A percentile compares a stretch with the other conserved stretches of the same genome.
Evolutionary conservation across 2,329 filamentous ascomycete species (phyloP).

Genomic region (Colletotrichum phormii): DNA sequence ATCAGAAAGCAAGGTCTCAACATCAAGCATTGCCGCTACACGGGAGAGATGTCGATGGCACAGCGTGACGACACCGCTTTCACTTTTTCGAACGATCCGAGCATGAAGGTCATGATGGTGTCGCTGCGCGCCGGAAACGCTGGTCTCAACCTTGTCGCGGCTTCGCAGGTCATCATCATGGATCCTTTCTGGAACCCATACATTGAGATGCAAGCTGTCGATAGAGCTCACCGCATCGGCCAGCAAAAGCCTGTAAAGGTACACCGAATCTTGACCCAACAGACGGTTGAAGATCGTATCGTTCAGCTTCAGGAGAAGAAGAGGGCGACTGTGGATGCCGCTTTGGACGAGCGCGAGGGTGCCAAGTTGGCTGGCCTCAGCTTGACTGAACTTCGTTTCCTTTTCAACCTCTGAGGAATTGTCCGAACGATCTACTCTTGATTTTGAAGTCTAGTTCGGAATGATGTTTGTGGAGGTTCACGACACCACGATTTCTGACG

Average conservation of each 20-base stretch:
- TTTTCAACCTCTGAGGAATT: slow-evolving; percentile 61
- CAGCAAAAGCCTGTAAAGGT: slow-evolving; percentile 80
- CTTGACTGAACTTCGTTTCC: slow-evolving; percentile 73
- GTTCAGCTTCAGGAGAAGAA: slow-evolving; percentile 83
- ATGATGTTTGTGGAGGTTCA: not conserved
- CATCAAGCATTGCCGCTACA: slow-evolving; percentile 76
- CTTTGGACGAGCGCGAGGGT: slow-evolving; percentile 80
- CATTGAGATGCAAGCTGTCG: slow-evolving; percentile 91
- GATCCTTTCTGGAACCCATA: slow-evolving; percentile 97
- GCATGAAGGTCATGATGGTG: slow-evolving; percentile 78
- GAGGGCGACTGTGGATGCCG: slow-evolving; percentile 79
- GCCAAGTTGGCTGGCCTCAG: slow-evolving; percentile 75
- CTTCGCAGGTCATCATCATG: slow-evolving; percentile 88
- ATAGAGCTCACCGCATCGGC: slow-evolving; percentile 89
- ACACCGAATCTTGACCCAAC: slow-evolving; percentile 80
- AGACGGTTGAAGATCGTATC: slow-evolving; percentile 91
- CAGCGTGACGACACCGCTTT: slow-evolving; percentile 75
- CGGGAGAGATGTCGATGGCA: slow-evolving; percentile 77
- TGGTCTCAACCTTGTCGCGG: slow-evolving; percentile 86
- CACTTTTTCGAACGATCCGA: slow-evolving; percentile 70
- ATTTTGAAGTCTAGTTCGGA: not conserved
- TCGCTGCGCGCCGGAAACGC: slow-evolving; percentile 86
- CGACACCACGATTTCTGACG: not conserved
- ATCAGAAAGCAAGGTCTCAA: slow-evolving; percentile 64
- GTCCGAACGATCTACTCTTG: not conserved